Conservation (phyloP, 1,284 basidiomycete species). For the Mycena citricolor region DNA sequence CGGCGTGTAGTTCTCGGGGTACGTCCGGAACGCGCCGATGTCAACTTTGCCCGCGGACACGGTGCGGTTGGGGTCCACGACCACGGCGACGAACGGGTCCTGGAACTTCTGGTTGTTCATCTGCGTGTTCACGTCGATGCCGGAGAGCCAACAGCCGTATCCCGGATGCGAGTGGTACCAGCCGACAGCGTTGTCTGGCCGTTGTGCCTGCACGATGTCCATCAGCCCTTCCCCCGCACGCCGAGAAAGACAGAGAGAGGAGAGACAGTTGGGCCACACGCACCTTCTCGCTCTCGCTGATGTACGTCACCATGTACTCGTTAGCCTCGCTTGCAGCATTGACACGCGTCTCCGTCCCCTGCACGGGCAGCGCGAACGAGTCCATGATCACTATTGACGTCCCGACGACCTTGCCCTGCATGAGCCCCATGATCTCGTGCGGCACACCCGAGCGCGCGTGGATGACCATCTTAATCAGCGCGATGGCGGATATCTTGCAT, state of each 20-base stretch:
- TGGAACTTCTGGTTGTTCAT: constrained; percentile 92
- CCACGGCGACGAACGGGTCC: constrained; percentile 97
- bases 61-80: constrained; percentile 97
- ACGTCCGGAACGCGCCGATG: constrained; percentile 97
- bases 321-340: constrained; percentile 96
- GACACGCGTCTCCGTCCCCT: constrained; percentile 98
- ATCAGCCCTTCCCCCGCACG: constrained; percentile 1
- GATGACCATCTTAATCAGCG: constrained; percentile 99
- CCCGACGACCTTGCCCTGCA: constrained; percentile 95
- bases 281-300: constrained; percentile 77
- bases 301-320: constrained; percentile 98
- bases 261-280: constrained; percentile 24
- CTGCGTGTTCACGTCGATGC: constrained; percentile 96
- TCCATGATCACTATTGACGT: constrained; percentile 91
- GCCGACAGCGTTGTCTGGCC: constrained; percentile 89
- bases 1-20: constrained; percentile 89
- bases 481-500: constrained; percentile 93
- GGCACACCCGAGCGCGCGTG: constrained; percentile 96
- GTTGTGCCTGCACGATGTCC: constrained; percentile 59
- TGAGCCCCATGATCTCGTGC: constrained; percentile 99
- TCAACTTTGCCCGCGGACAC: constrained; percentile 98
- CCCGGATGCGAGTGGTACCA: constrained; percentile 99
- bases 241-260: background rate
- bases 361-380: constrained; percentile 94
- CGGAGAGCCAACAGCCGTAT: constrained; percentile 96